phyloP scores from a whole-genome alignment of 192 early-diverging fungal genomes.

The Kappamyces sp. region DNA sequence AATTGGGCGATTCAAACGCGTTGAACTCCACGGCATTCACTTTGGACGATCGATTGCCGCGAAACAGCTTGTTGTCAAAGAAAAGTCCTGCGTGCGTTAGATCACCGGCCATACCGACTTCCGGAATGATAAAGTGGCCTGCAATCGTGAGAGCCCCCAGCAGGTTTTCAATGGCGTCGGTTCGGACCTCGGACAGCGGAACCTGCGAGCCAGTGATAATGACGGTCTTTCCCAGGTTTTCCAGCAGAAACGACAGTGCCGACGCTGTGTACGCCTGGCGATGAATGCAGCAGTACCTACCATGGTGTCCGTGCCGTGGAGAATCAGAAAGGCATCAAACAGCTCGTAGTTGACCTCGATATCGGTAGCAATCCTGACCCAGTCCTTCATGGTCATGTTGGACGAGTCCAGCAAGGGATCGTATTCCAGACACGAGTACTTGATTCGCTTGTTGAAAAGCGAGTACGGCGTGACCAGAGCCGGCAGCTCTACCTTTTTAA shows the following conservation, averaged over 20 bases:
- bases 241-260: constrained; percentile 88
- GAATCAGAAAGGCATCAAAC: constrained; percentile 92
- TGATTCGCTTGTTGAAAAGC: constrained; percentile 84
- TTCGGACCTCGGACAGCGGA: constrained; percentile 93
- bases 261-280: constrained; percentile 45
- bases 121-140: constrained; percentile 95
- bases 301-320: constrained; percentile 69
- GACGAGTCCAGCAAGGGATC: constrained; percentile 90
- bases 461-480: constrained; percentile 82
- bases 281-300: constrained; percentile 26
- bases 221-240: constrained; percentile 95
- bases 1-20: constrained; percentile 67
- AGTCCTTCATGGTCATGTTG: constrained; percentile 83
- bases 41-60: constrained; percentile 79
- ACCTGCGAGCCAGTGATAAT: constrained; percentile 97
- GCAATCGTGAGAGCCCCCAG: constrained; percentile 94
- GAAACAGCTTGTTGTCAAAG: constrained; percentile 88
- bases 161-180: constrained; percentile 96
- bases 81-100: constrained; percentile 50
- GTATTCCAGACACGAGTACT: constrained; percentile 94
- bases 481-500: constrained; percentile 26
- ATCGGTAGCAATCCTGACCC: constrained; percentile 93
- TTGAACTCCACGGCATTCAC: constrained; percentile 50
- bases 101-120: constrained; percentile 45
- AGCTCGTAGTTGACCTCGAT: constrained; percentile 90